Evolutionary conservation across 257 asterid species (phyloP).

Genomic region (Ligustrum vulgare): DNA sequence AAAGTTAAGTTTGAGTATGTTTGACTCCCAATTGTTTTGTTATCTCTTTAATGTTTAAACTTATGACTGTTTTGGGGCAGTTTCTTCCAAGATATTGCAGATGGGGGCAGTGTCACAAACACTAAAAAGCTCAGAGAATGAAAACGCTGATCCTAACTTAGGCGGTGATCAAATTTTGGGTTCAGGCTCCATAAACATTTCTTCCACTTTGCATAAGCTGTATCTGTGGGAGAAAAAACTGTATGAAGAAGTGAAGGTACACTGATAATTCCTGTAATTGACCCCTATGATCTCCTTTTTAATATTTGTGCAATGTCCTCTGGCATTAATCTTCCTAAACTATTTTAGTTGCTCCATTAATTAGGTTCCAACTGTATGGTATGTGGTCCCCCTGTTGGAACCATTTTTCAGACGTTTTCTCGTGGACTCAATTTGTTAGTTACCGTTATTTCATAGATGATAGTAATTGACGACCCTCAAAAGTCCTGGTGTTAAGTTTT

Average conservation of each 20-base stretch:
- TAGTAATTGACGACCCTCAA: constrained; percentile 18
- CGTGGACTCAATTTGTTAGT: constrained; percentile 31
- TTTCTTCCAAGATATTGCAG: constrained; percentile 78
- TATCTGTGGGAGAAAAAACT: constrained; percentile 96
- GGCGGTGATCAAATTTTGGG: constrained; percentile 61
- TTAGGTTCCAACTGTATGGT: constrained; percentile 28
- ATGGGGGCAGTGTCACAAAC: constrained; percentile 57
- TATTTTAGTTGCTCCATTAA: constrained; percentile 26
- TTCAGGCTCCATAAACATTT: constrained; percentile 65
- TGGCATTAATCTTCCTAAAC: constrained; percentile 27
- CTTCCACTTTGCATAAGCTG: constrained; percentile 86
- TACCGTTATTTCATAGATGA: constrained; percentile 28
- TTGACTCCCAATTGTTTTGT: constrained; percentile 11
- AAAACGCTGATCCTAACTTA: constrained; percentile 48
- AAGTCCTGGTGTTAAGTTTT: not conserved
- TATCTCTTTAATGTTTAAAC: constrained; percentile 22
- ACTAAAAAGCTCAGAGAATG: constrained; percentile 44
- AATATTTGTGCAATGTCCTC: constrained; percentile 11
- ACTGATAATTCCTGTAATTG: constrained; percentile 13
- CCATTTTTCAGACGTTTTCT: constrained; percentile 29
- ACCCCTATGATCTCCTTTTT: constrained; percentile 9
- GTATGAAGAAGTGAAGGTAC: constrained; percentile 95
- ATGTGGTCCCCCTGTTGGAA: constrained; percentile 39
- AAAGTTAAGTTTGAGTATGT: not conserved
- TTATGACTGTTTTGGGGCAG: constrained; percentile 40